Evolutionary conservation across 129 eudicot genomes (phyloP).

Genomic region (Glebionis coronaria): DNA sequence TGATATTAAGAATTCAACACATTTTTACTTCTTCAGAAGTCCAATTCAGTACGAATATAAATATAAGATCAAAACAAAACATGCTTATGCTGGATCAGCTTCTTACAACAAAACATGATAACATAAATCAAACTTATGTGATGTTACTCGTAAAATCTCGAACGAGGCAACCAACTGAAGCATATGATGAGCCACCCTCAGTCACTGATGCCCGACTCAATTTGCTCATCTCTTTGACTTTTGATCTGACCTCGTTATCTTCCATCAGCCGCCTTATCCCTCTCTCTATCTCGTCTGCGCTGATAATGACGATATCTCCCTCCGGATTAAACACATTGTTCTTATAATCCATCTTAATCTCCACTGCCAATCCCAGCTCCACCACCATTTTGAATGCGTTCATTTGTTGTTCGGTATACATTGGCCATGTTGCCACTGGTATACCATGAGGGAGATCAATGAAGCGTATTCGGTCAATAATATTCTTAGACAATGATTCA

Average conservation of each 20-base stretch:
- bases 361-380: conserved; percentile 17
- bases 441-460: conserved; percentile 29
- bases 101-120: too few relatives aligned
- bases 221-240: conserved; percentile 9
- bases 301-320: background rate
- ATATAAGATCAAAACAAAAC: too few relatives aligned
- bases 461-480: background rate
- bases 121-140: too few relatives aligned
- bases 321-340: conserved; percentile 4
- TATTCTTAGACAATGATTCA: background rate
- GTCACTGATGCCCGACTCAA: conserved; percentile 1
- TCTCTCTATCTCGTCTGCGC: background rate
- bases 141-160: background rate
- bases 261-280: conserved; percentile 13
- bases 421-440: conserved; percentile 42
- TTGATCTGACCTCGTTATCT: conserved; percentile 4
- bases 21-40: too few relatives aligned
- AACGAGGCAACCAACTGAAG: background rate
- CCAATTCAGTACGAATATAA: too few relatives aligned
- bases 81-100: too few relatives aligned
- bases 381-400: conserved; percentile 40
- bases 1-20: too few relatives aligned
- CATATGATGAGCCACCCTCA: conserved; percentile 23
- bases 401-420: conserved; percentile 41
- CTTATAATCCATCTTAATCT: conserved; percentile 11